Base-by-base conservation (phyloP, 2,329 filamentous ascomycete species). In the Rugonectria rugulosa region DNA sequence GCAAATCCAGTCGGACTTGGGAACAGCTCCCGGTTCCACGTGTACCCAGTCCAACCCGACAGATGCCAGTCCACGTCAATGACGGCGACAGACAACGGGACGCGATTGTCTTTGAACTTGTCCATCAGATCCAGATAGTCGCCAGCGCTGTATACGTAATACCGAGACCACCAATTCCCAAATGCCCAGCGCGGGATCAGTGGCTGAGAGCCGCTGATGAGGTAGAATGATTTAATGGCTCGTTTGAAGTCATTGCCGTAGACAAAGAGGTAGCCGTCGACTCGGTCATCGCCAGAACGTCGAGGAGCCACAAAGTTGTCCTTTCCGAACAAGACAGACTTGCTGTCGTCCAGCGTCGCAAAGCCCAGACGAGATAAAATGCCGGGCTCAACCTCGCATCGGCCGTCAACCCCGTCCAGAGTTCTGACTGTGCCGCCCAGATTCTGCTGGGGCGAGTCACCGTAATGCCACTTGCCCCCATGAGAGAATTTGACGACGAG, bases 21-120 rank as follows among this genome's bases (percentile, higher is more conserved):
- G 50, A 70, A 70, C 9, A 70, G 54, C 21, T 81, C 69, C 49
- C 75, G 79, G 63, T 88, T 81, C 85, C 85, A 88, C 1, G 81
- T 85, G 62, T 88, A 88, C 1, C 85, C 85, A 5, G 70, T 70
- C 70, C 70, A 74, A 0, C 72, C 83, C n/a, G 77, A 77, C 37
- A 80, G 68, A 69, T 88, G 86, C 86, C 85, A 88, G 66, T 88
- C 86, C 85, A 88, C 88, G 63, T 88, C 86, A 4, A 88, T 69
- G 1, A 88, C 83, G 2, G 79, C 84, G 6, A 87, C 83, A 5
- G 78, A 82, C 31, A 88, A 71, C 0, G 86, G 86, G 6, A 88
- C 78, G 0, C 75, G 68, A 20, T 81, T 70, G 8, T 71, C 68
- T 5, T 72, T 66, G 59, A 88, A 88, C 44, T 76, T 75, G 50